These are phyloP conservation scores for Kazachstania viticola DNA, from an alignment of 805 yeast species.

Conservation along the genomic window DNA sequence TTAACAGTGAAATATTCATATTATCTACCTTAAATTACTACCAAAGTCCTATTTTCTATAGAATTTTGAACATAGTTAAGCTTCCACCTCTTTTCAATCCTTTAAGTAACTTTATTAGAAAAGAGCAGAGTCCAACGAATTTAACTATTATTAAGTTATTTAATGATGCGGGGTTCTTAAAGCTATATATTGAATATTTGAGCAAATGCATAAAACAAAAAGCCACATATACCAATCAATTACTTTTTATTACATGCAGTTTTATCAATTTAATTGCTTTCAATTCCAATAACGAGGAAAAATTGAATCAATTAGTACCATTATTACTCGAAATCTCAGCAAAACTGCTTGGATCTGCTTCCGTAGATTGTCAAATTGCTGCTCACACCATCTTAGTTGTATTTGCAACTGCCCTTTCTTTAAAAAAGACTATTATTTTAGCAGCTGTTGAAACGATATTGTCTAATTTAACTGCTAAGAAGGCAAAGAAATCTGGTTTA, in stretches of 20 bases:
- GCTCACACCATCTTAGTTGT: conserved; percentile 78
- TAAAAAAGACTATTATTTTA: conserved; percentile 39
- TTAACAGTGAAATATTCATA: conserved; percentile 62
- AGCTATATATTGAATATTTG: conserved; percentile 48
- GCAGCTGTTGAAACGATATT: conserved; percentile 55
- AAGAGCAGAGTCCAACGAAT: conserved; percentile 52
- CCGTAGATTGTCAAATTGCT: conserved; percentile 61
- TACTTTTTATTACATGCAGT: conserved; percentile 69
- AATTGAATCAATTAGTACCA: conserved; percentile 42
- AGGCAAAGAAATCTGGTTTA: conserved; percentile 34
- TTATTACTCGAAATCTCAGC: conserved; percentile 48
- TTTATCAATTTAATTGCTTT: conserved; percentile 55
- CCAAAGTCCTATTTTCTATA: conserved; percentile 57
- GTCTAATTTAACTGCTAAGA: conserved; percentile 30
- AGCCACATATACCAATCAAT: conserved; percentile 52
- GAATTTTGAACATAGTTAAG: conserved; percentile 60
- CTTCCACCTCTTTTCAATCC: conserved; percentile 77
- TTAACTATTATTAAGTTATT: conserved; percentile 61
- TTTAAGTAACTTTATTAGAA: conserved; percentile 53
- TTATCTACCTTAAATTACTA: conserved; percentile 75
- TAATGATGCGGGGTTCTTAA: conserved; percentile 55
- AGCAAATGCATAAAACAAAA: conserved; percentile 35
- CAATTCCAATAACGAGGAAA: conserved; percentile 31
- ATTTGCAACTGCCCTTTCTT: conserved; percentile 57
- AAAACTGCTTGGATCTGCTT: conserved; percentile 35